A percentile compares a stretch with the other conserved stretches of the same genome.
Evolutionary conservation across 208 protist genomes (phyloP).

Genomic region (Kentomonas sorsogonicus): DNA sequence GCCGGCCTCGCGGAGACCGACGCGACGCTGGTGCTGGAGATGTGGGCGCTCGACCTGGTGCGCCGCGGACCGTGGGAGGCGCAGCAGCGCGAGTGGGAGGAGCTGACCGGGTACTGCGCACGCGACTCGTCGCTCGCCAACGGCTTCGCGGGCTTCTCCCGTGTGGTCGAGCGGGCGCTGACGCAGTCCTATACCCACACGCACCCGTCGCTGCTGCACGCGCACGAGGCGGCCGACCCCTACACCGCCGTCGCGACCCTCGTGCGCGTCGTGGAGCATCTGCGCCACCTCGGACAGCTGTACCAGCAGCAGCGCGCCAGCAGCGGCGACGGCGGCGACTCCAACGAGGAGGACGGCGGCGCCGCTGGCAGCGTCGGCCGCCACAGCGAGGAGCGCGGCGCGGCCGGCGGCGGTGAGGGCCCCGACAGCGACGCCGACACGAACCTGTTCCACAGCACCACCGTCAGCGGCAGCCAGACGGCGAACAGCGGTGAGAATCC

Average conservation of each 20-base stretch:
- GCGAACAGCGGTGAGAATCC: too few species aligned
- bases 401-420: too few species aligned
- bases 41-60: conserved; percentile 56
- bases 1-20: conserved; percentile 33
- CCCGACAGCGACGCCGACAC: too few species aligned
- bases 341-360: too few species aligned
- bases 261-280: conserved; percentile 42
- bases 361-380: too few species aligned
- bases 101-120: conserved; percentile 18
- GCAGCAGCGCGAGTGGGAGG: conserved; percentile 33
- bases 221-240: conserved; percentile 38
- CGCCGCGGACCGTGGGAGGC: not conserved
- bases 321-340: conserved; percentile 4
- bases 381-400: too few species aligned
- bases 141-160: conserved; percentile 43
- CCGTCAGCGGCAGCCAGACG: too few species aligned
- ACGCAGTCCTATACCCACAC: conserved; percentile 35
- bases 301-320: conserved; percentile 4
- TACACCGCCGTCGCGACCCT: conserved; percentile 71
- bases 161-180: conserved; percentile 45
- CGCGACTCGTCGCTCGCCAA: conserved; percentile 39
- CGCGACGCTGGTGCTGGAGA: conserved; percentile 41
- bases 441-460: too few species aligned
- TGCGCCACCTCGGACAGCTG: too few species aligned
- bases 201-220: conserved; percentile 35